Conservation (phyloP, 2,329 filamentous ascomycete species). For the Aureobasidium sp. region DNA sequence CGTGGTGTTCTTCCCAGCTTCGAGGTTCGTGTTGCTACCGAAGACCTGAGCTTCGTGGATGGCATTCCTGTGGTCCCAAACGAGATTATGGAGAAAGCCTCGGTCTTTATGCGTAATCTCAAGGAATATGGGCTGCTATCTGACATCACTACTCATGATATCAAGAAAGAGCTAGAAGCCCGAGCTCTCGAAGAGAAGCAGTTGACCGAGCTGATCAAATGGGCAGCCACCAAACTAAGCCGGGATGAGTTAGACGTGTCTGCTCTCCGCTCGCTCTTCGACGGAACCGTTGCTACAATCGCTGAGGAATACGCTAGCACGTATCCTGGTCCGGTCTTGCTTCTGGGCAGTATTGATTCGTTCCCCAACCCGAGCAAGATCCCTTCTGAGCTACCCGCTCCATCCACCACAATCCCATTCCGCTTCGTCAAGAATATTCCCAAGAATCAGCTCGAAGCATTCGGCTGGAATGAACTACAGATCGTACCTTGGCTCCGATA, state of each 20-base stretch:
- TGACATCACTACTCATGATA: constrained; percentile 78
- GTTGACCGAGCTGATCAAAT: constrained; percentile 73
- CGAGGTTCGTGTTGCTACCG: constrained; percentile 68
- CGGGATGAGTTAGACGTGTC: constrained; percentile 63
- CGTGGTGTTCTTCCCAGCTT: constrained; percentile 79
- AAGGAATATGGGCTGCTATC: constrained; percentile 80
- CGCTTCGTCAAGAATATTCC: constrained; percentile 67
- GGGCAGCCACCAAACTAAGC: constrained; percentile 66
- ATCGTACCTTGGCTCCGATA: constrained; percentile 79
- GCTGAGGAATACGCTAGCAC: constrained; percentile 42
- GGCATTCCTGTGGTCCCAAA: constrained; percentile 81
- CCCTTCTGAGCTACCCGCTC: constrained; percentile 70
- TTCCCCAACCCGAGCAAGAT: constrained; percentile 74
- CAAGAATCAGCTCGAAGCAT: constrained; percentile 60
- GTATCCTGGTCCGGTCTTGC: constrained; percentile 62
- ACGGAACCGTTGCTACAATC: constrained; percentile 67
- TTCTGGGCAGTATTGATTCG: constrained; percentile 64
- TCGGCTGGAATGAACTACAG: constrained; percentile 81
- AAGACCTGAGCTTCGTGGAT: constrained; percentile 69
- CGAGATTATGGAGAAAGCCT: constrained; percentile 57
- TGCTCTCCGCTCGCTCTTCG: constrained; percentile 62
- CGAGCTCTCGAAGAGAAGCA: constrained; percentile 74
- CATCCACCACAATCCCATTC: constrained; percentile 74
- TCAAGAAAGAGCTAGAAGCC: constrained; percentile 71
- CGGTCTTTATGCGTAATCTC: constrained; percentile 70